Evolutionary conservation across 345 rosid species (phyloP), one percentile per base, ranked within the genome.

Genomic region (Leavenworthia alabamica): DNA sequence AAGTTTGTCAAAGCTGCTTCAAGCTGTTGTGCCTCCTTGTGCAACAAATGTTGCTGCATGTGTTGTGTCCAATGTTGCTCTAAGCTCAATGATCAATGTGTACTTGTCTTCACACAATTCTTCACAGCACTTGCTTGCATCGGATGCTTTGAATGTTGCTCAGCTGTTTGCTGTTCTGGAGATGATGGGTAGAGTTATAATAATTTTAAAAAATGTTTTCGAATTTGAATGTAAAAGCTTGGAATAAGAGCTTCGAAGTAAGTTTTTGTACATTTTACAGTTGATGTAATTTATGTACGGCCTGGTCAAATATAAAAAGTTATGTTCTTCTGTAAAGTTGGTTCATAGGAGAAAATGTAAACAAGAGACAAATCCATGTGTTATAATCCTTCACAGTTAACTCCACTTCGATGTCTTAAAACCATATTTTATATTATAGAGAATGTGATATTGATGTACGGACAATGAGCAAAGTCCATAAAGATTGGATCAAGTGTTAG

Each of bases 71-170:
- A 73, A 33, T 82, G 94, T 56, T 93, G 94, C 72, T 60, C 84
- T 17, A 77, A 52, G 72, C 76, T 85, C 51, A 93, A 83, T 40
- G 71, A 89, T 75, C 90, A 80, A 68, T 83, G 82, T 28, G 90
- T 77, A 35, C 22, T 77, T 3, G 77, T 58, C 13, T 64, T 84
- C 41, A 70, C 90, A 3, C 99, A 93, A 70, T 23, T 85, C 13
- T 84, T 80, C 70, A 37, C 79, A 8, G 88, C 88, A 27, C 45
- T 87, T 13, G 96, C 88, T 20, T 89, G 88, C 71, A 56, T 85
- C 13, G 90, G 86, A 63, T 89, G 99, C 78, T 19, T 81, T 29
- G 92, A 89, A 60, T 84, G 94, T 75, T 93, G 97, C 72, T 42
- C 89, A 10, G 23, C 24, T 12, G 8, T 93, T 11, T 89, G 99